Evolutionary conservation across 1,139 yeast genomes (phyloP), one percentile per base, ranked within the genome.

Genomic region (Saccharomyces hybrid): DNA sequence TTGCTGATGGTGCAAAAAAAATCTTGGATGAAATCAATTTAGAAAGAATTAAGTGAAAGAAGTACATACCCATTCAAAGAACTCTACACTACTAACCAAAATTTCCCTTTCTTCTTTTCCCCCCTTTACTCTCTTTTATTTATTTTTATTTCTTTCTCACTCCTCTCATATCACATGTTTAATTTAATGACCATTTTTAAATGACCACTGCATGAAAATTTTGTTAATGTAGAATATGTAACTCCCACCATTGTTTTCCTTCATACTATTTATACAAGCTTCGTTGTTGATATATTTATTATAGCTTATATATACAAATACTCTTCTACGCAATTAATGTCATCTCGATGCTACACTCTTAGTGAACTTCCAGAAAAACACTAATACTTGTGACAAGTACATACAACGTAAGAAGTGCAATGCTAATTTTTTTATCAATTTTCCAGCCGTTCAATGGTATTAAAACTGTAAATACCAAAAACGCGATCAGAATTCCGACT

Each of bases 1-100:
- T 85, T 52, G 79, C 75, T 23, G 78, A 80, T 58, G 99, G 99
- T 47, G 99, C 96, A 16, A 88, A 85, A 69, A 76, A 73, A 54
- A 93, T 93, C 52, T 78, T 93, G 61, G 95, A 89, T 63, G 83
- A 77, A 60, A 88, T 93, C 60, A 88, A 89, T 66, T 83, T 86
- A 60, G 86, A 82, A 57, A 80, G 79, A 64, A 81, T 84, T 52
- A 65, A 69, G 41, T 69, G 67, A 57, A 65, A 60, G 63, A 44
- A 46, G 28, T 29, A 28, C 3, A 1, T 3, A n/a, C 8, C 42
- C 3, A 5, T 11, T 44, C n/a, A 67, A 6, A 7, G n/a, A n/a
- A n/a, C n/a, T n/a, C n/a, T n/a, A n/a, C n/a, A n/a, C n/a, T n/a
- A n/a, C n/a, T n/a, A n/a, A n/a, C n/a, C n/a, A n/a, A n/a, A n/a